phyloP scores from a whole-genome alignment of 352 stramenopile genomes.

The Globisporangium parvum region DNA sequence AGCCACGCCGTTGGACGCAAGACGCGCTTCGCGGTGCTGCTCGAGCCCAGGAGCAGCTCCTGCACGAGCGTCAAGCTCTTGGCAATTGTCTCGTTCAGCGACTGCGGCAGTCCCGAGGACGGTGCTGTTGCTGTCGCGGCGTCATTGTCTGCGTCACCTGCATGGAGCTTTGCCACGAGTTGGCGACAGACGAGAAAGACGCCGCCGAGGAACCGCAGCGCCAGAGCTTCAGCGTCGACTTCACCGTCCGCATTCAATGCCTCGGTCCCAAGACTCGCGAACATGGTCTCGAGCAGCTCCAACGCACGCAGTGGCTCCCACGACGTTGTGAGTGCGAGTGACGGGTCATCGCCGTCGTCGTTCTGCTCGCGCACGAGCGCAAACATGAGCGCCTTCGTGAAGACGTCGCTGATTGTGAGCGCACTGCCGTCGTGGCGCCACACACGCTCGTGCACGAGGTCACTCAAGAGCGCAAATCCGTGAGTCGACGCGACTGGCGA shows the following conservation, averaged over 20 bases:
- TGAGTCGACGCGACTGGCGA: conserved; percentile 39
- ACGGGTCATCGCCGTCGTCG: conserved; percentile 13
- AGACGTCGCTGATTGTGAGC: conserved; percentile 55
- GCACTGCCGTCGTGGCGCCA: conserved; percentile 47
- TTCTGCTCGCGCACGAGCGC: conserved; percentile 21
- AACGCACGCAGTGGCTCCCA: conserved; percentile 32
- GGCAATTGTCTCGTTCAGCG: conserved; percentile 37
- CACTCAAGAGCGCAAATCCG: conserved; percentile 57
- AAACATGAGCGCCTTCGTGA: conserved; percentile 61
- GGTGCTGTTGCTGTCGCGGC: neutral
- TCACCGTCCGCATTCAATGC: conserved; percentile 30
- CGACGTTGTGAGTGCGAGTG: no score
- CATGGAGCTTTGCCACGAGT: conserved; percentile 17
- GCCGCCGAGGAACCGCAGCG: conserved; percentile 49
- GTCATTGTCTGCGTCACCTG: conserved; percentile 5
- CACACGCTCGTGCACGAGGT: conserved; percentile 44
- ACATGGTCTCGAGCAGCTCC: conserved; percentile 53
- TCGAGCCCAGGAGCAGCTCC: conserved; percentile 40
- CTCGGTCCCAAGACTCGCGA: conserved; percentile 29
- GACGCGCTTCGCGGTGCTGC: conserved; percentile 18
- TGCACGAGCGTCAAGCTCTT: conserved; percentile 39
- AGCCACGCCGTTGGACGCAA: conserved; percentile 47
- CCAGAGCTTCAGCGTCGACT: conserved; percentile 22
- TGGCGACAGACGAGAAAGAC: conserved; percentile 48
- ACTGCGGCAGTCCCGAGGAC: neutral